Conservation (phyloP, 169 alveolate species). For the Eimeria sp. region DNA sequence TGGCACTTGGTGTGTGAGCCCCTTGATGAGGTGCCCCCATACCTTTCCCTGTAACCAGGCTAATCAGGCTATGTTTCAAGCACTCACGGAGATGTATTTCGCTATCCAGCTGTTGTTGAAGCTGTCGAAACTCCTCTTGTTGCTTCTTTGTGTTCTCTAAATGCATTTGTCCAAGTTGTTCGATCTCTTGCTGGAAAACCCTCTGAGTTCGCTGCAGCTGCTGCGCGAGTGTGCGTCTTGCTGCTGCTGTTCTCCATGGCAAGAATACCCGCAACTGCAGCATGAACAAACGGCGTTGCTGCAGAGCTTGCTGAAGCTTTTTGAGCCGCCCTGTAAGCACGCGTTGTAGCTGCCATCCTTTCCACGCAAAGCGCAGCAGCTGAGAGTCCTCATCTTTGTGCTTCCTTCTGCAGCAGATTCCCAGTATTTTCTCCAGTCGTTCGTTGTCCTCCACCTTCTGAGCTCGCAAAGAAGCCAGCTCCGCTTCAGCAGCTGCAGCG, state of each 20-base stretch:
- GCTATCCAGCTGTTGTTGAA: slow-evolving; percentile 6
- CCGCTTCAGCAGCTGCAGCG: slow-evolving; percentile 57
- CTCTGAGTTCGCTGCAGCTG: slow-evolving; percentile 18
- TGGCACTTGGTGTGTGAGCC: neutral
- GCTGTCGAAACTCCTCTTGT: slow-evolving; percentile 22
- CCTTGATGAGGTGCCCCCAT: neutral
- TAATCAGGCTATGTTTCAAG: slow-evolving; percentile 44
- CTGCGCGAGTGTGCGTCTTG: slow-evolving; percentile 35
- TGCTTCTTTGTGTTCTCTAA: slow-evolving; percentile 9
- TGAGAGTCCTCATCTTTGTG: slow-evolving; percentile 5
- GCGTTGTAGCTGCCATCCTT: slow-evolving; percentile 52
- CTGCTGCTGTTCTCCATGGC: slow-evolving; percentile 63
- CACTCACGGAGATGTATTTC: slow-evolving; percentile 54
- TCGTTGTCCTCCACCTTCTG: neutral
- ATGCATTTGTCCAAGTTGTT: slow-evolving; percentile 61
- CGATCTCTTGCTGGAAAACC: slow-evolving; percentile 42
- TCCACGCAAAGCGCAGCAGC: slow-evolving; percentile 44
- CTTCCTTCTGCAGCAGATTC: slow-evolving; percentile 9
- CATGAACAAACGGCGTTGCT: neutral
- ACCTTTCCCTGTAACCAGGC: slow-evolving; percentile 9
- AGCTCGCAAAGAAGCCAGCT: slow-evolving; percentile 17
- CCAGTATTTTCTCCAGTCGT: slow-evolving; percentile 32
- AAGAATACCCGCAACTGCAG: slow-evolving; percentile 15
- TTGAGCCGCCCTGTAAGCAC: slow-evolving; percentile 16
- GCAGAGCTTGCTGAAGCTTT: slow-evolving; percentile 26